These are phyloP conservation scores for Aspergillus clavatus DNA, from an alignment of 2,329 filamentous ascomycete genomes.

Conservation along the genomic window DNA sequence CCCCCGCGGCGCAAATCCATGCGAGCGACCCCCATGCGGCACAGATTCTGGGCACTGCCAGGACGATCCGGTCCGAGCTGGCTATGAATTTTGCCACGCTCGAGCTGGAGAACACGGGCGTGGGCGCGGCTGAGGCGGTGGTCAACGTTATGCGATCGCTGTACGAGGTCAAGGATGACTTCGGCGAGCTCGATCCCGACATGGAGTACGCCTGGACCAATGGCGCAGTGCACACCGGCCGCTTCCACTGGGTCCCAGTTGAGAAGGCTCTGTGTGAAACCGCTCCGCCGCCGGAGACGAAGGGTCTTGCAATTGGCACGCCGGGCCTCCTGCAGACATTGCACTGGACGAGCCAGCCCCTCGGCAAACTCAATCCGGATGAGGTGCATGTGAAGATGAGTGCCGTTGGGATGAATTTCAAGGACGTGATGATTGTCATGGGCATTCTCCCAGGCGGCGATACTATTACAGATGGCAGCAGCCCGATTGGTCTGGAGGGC, in stretches of 20 bases:
- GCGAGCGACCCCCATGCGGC: neutral
- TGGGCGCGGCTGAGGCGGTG: neutral
- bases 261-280: neutral
- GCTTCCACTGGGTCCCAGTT: neutral
- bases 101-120: neutral
- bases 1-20: neutral
- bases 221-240: neutral
- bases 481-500: neutral
- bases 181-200: neutral
- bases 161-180: neutral
- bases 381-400: conserved; percentile 28
- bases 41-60: neutral
- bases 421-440: conserved; percentile 25
- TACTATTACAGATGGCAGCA: too few species aligned
- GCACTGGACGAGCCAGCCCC: neutral
- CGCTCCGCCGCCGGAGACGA: neutral
- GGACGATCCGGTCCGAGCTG: neutral
- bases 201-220: neutral
- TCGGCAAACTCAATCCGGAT: neutral
- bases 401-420: conserved; percentile 25
- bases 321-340: neutral
- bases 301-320: neutral
- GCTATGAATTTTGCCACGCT: neutral
- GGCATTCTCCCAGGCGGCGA: conserved; percentile 10
- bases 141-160: neutral